Conservation (phyloP, 2,329 filamentous ascomycete species). For the Ascochyta lentis region DNA sequence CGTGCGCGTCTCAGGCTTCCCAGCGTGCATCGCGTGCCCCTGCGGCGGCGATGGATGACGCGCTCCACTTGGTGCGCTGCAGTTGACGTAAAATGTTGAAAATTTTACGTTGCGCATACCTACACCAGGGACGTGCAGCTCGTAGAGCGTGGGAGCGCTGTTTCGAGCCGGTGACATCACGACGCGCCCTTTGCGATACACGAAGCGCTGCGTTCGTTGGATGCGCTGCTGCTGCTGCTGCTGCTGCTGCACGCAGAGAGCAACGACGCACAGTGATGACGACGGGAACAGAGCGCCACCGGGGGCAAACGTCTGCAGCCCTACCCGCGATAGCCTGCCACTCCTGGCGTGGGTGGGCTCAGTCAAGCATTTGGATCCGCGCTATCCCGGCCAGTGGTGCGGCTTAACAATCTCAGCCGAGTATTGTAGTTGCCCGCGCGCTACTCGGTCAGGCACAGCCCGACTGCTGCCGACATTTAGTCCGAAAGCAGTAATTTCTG, state of each 20-base stretch:
- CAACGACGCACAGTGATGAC: constrained; percentile 9
- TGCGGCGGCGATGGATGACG: constrained; percentile 19
- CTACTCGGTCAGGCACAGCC: constrained; percentile 10
- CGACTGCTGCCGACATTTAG: constrained; percentile 25
- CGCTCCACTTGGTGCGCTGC: constrained; percentile 37
- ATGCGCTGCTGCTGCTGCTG: not conserved
- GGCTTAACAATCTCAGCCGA: constrained; percentile 28
- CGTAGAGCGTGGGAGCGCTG: constrained; percentile 2
- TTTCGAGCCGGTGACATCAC: constrained; percentile 11
- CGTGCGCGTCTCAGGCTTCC: constrained; percentile 10
- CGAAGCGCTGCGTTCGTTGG: not conserved
- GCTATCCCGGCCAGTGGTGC: constrained; percentile 27
- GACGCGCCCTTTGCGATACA: not conserved
- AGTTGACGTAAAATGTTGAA: constrained; percentile 39
- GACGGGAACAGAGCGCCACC: constrained; percentile 1
- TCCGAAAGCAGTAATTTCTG: constrained; percentile 23
- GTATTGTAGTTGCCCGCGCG: constrained; percentile 14
- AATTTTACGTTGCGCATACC: constrained; percentile 34
- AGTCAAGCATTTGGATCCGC: constrained; percentile 31
- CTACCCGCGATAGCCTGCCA: constrained; percentile 13
- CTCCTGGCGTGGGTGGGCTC: constrained; percentile 12
- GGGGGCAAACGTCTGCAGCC: constrained; percentile 13
- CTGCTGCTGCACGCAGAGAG: not conserved
- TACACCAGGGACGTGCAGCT: constrained; percentile 30
- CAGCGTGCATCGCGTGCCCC: constrained; percentile 7